Conservation (phyloP, 441 rosid genomes). For the Omphalea diandra region DNA sequence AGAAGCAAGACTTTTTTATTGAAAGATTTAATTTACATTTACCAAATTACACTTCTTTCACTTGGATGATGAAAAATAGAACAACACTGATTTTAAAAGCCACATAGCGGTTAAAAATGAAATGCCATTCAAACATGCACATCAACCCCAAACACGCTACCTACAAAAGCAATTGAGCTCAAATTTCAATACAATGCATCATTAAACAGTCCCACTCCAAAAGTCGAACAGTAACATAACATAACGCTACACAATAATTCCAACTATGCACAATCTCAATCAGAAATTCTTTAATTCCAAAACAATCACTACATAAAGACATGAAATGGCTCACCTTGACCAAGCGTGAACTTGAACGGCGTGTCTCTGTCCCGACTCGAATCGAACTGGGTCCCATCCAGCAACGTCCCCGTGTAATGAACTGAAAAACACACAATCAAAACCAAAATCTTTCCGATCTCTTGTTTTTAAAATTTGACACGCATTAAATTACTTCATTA, state of each 20-base stretch:
- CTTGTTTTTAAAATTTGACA: no score
- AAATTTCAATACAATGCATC: background rate
- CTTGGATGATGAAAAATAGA: no score
- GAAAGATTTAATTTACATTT: no score
- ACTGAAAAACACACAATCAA: slow-evolving; percentile 39
- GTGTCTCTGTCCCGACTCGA: slow-evolving; percentile 75
- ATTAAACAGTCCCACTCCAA: no score
- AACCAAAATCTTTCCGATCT: background rate
- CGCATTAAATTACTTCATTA: no score
- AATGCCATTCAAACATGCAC: background rate
- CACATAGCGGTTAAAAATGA: background rate
- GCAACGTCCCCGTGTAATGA: slow-evolving; percentile 85
- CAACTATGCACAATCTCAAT: no score
- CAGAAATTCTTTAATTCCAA: no score
- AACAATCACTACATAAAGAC: no score
- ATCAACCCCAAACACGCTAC: background rate
- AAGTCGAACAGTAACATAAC: no score
- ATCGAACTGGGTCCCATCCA: slow-evolving; percentile 84
- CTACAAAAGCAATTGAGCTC: background rate
- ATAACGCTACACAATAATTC: no score
- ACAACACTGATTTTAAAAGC: background rate
- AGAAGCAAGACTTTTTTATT: no score
- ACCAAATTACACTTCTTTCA: no score
- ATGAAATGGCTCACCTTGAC: slow-evolving; percentile 53
- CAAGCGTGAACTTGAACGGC: slow-evolving; percentile 89